Evolutionary conservation across 2,329 filamentous ascomycete genomes (phyloP).

Genomic region (Verticillium dahliae): DNA sequence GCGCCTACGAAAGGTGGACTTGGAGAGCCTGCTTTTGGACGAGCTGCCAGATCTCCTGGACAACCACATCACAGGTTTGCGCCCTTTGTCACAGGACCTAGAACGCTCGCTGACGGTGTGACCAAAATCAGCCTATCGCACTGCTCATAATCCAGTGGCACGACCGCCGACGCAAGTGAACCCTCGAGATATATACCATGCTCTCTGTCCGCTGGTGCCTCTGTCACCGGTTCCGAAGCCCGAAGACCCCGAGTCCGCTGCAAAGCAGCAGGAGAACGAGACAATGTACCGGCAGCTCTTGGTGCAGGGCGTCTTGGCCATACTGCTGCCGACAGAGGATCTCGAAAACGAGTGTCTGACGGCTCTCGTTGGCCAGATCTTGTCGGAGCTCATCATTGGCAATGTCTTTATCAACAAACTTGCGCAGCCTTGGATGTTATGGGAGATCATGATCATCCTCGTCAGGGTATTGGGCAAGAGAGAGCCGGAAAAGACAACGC

Average conservation of each 20-base stretch:
- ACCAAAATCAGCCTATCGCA: conserved; percentile 59
- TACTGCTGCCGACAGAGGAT: conserved; percentile 88
- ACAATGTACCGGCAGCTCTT: conserved; percentile 78
- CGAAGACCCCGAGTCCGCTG: conserved; percentile 40
- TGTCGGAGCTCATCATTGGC: conserved; percentile 84
- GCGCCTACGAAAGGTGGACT: conserved; percentile 72
- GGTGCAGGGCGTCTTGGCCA: conserved; percentile 72
- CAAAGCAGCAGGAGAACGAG: conserved; percentile 70
- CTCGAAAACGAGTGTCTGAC: conserved; percentile 81
- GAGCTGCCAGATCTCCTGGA: conserved; percentile 80
- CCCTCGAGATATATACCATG: conserved; percentile 71
- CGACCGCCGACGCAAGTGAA: conserved; percentile 55
- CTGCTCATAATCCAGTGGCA: conserved; percentile 52
- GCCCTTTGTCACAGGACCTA: neutral
- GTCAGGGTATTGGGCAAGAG: conserved; percentile 33
- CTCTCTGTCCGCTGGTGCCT: conserved; percentile 72
- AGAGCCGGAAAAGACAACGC: conserved; percentile 6
- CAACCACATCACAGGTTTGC: conserved; percentile 67
- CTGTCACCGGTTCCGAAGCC: conserved; percentile 67
- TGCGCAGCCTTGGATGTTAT: conserved; percentile 84
- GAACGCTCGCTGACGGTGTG: neutral
- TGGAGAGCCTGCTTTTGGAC: conserved; percentile 77
- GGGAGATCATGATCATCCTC: conserved; percentile 73
- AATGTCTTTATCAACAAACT: conserved; percentile 73
- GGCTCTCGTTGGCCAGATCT: conserved; percentile 75